These are phyloP conservation scores for Alternaria metachromatica DNA, from an alignment of 2,329 filamentous ascomycete genomes.

Conservation along the genomic window DNA sequence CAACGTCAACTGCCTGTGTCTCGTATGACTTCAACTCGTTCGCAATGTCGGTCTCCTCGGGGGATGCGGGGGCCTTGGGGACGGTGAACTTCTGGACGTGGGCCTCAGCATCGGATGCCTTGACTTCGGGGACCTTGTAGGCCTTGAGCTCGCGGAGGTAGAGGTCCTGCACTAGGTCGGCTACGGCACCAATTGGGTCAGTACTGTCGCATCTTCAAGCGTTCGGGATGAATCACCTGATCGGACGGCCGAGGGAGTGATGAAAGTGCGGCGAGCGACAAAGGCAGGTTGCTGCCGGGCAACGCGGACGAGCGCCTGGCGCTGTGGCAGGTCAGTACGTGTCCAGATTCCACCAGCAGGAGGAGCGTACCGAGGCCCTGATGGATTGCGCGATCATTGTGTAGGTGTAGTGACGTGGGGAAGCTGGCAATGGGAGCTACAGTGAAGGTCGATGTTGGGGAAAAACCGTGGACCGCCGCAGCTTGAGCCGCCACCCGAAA, in stretches of 20 bases:
- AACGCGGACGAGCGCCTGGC: conserved; percentile 67
- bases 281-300: conserved; percentile 63
- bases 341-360: conserved; percentile 7
- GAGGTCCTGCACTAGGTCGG: conserved; percentile 96
- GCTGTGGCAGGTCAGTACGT: conserved; percentile 53
- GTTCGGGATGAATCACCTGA: conserved; percentile 61
- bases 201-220: conserved; percentile 25
- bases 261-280: conserved; percentile 67
- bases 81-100: conserved; percentile 87
- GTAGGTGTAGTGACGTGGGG: conserved; percentile 37
- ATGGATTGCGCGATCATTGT: conserved; percentile 67
- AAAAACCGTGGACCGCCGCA: conserved; percentile 24
- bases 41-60: conserved; percentile 93
- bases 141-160: conserved; percentile 95
- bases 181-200: conserved; percentile 59
- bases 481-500: conserved; percentile 28
- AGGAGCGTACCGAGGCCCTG: conserved; percentile 64
- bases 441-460: conserved; percentile 30
- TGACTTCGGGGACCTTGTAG: conserved; percentile 87
- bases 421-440: conserved; percentile 43
- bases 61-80: conserved; percentile 82
- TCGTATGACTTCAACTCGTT: conserved; percentile 94
- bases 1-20: conserved; percentile 89
- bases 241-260: conserved; percentile 66
- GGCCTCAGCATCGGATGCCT: conserved; percentile 85